Conservation (phyloP, 2,329 filamentous ascomycete genomes). For the Colletotrichum sidae region DNA sequence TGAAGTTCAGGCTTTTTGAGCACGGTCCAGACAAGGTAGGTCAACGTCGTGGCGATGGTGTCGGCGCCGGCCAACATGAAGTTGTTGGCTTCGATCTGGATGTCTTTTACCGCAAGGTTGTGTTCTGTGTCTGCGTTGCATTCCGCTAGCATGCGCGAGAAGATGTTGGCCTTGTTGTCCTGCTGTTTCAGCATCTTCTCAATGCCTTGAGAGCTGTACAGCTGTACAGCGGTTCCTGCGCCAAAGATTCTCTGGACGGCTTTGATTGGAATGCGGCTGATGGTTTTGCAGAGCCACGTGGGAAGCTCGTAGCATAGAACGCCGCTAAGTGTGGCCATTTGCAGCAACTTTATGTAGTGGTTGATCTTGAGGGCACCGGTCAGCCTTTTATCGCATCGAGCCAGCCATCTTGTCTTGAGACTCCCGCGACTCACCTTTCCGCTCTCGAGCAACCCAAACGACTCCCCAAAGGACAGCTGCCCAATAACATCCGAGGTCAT, state of each 20-base stretch:
- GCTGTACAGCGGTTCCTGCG: neutral
- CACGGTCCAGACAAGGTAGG: constrained; percentile 58
- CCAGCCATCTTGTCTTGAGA: neutral
- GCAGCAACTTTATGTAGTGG: no score
- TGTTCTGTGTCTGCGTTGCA: constrained; percentile 1
- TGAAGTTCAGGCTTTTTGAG: constrained; percentile 45
- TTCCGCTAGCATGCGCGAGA: constrained; percentile 1
- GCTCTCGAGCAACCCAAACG: constrained; percentile 62
- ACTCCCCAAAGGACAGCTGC: constrained; percentile 65
- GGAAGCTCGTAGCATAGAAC: no score
- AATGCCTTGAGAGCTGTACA: no score
- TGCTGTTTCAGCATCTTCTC: neutral
- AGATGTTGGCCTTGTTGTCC: constrained; percentile 19
- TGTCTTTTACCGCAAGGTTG: constrained; percentile 43
- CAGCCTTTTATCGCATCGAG: constrained; percentile 19
- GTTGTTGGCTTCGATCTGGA: constrained; percentile 51
- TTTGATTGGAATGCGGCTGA: neutral
- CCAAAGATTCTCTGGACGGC: neutral
- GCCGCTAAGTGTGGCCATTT: no score
- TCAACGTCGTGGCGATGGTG: constrained; percentile 62
- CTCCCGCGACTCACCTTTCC: constrained; percentile 51
- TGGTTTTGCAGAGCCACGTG: no score
- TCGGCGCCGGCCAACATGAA: constrained; percentile 65
- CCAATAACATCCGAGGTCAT: constrained; percentile 66
- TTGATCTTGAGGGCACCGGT: no score